Evolutionary conservation across 2,329 filamentous ascomycete genomes (phyloP), one percentile per base, ranked within the genome.

Genomic region (Trichoderma pleuroti): DNA sequence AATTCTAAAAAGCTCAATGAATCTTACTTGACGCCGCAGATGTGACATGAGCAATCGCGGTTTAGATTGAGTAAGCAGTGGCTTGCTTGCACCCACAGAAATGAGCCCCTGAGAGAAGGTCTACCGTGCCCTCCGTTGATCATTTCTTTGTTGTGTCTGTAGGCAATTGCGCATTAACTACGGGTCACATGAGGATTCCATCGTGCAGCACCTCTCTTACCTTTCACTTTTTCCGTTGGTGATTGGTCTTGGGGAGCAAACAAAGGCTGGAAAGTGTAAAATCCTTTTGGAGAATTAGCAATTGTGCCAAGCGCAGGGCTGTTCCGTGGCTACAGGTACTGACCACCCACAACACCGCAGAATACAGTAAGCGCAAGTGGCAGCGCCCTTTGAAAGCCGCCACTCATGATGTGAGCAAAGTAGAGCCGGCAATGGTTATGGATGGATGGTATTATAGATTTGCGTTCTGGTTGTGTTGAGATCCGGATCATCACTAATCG

Each of bases 261-360:
- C 30, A 79, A 74, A 26, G 80, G 80, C 46, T 80, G 76, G 60
- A 82, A 82, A 2, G 80, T 82, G 71, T 82, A 82, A 32, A 77
- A 76, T 52, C 80, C 80, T 82, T 66, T 18, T 52, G 14, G 34
- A 24, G 7, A 7, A 14, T 39, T 26, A 36, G 54, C 32, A 71
- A 71, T 49, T 10, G 28, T 28, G 54, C 3, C 18, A 4, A 18
- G 21, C 39, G 5, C 24, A 42, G 30, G 59, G 36, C 3, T 42
- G 24, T 18, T 36, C 6, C 5, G 24, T 61, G 32, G 28, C 11
- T 28, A 75, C 30, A 32, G 30, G 9, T 32, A 42, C 78, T 70
- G 42, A 81, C 81, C 81, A 71, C 80, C 79, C 54, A 80, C 71
- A 34, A 82, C 77, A 34, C 81, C 81, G 28, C 76, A 81, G 70